Evolutionary conservation across 1,139 yeast genomes (phyloP).

Genomic region (Geotrichum macrosporum): DNA sequence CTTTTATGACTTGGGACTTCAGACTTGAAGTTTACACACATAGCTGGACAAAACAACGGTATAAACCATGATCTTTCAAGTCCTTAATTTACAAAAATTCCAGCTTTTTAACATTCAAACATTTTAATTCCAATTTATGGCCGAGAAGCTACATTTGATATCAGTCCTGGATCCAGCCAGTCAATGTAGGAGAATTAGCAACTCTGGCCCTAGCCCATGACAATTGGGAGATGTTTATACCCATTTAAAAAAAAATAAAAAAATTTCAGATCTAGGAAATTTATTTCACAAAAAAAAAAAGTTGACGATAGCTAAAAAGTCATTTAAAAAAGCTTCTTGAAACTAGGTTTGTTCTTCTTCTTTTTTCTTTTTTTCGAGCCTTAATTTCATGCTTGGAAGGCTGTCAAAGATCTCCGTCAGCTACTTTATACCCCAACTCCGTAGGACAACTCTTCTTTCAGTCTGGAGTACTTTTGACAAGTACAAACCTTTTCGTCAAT

Average conservation of each 20-base stretch:
- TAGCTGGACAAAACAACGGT: no score
- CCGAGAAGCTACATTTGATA: no score
- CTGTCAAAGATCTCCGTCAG: neutral
- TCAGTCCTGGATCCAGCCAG: no score
- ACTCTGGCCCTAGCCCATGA: neutral
- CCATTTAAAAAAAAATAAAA: neutral
- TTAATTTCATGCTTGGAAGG: neutral
- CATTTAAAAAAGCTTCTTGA: no score
- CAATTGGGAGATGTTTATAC: constrained; percentile 1
- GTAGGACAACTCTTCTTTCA: neutral
- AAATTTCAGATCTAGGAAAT: constrained; percentile 4
- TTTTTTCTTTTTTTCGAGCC: no score
- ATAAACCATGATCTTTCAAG: no score
- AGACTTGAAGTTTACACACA: neutral
- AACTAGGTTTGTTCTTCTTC: neutral
- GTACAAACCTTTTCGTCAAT: neutral
- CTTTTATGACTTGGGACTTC: neutral
- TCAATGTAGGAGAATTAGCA: neutral
- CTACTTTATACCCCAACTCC: neutral
- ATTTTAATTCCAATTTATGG: no score
- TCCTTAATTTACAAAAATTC: no score
- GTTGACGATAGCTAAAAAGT: neutral
- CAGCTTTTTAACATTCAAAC: no score
- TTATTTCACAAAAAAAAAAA: neutral
- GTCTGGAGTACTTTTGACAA: neutral